Evolutionary conservation across 1,139 yeast species (phyloP), one percentile per base, ranked within the genome.

Genomic region (Pichia kudriavzevii): DNA sequence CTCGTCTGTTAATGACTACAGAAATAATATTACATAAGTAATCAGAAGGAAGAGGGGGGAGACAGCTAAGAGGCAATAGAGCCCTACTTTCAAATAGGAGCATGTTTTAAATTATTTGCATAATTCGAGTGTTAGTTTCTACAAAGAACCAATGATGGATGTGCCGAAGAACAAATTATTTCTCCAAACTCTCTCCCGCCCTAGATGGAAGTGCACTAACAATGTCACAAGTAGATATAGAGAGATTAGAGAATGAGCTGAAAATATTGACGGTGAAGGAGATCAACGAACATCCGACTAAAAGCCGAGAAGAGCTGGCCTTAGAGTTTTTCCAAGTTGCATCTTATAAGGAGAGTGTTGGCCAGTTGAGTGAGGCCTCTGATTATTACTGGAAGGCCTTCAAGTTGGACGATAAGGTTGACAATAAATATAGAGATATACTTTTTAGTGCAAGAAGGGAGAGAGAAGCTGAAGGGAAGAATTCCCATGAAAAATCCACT

Each of bases 321-420:
- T 58, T 84, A 30, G 61, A 62, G 19, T 56, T 71, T 19, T 85
- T 82, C 61, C 88, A 81, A 48, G 59, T 63, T 35, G 96, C 88
- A 2, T 73, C 79, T 1, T 75, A 70, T 35, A 77, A 76, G 48
- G 96, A 87, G 57, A 62, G 72, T 19, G 71, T 67, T 34, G 95
- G 95, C 0, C 64, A 75, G 41, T 68, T 87, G 72, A 68, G 83
- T 4, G 95, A 85, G 50, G 95, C 96, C 0, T 76, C 84, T 24
- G 71, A 66, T 28, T 67, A 62, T 43, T 87, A 87, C 59, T 64
- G 95, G 40, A 67, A 68, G 43, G 95, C 95, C 1, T 72, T 78
- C 54, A 76, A 67, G 38, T 48, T 61, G 22, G 75, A 81, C 53
- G 79, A 73, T 5, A 68, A 67, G 35, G 87, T 85, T 5, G 95